Conservation (phyloP, 768 basidiomycete genomes). For the Kockovaella imperatae region DNA sequence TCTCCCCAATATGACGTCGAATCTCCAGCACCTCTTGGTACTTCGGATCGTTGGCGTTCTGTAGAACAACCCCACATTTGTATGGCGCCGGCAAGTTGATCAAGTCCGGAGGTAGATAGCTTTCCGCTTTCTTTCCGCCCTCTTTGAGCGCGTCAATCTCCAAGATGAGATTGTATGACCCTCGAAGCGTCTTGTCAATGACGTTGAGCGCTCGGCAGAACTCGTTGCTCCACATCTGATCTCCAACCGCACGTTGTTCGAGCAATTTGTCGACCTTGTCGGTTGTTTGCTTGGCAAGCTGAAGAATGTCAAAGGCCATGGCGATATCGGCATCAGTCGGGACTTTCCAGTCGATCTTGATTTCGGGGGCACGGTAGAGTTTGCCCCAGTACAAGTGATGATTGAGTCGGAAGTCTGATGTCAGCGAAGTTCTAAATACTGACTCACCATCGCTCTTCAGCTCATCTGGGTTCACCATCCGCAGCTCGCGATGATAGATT, state of each 20-base stretch:
- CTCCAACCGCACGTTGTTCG: conserved; percentile 50
- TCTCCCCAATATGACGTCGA: conserved; percentile 58
- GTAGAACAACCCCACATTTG: conserved; percentile 60
- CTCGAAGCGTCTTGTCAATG: conserved; percentile 66
- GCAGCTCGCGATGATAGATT: conserved; percentile 71
- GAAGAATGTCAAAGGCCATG: conserved; percentile 64
- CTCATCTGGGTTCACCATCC: conserved; percentile 68
- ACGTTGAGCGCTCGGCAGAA: conserved; percentile 72
- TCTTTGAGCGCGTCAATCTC: conserved; percentile 46
- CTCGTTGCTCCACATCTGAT: conserved; percentile 79
- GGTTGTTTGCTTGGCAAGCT: conserved; percentile 53
- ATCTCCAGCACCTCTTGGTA: conserved; percentile 57
- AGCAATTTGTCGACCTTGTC: conserved; percentile 55
- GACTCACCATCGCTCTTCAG: conserved; percentile 62
- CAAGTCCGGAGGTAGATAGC: conserved; percentile 56
- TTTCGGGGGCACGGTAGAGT: conserved; percentile 60
- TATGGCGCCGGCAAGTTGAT: conserved; percentile 59
- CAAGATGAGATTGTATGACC: conserved; percentile 48
- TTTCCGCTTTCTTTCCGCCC: conserved; percentile 51
- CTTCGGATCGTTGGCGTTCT: conserved; percentile 59
- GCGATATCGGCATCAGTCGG: conserved; percentile 63
- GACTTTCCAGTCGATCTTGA: conserved; percentile 77
- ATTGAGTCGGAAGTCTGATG: conserved; percentile 58
- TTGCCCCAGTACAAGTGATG: conserved; percentile 77
- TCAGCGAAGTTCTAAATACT: neutral